These are phyloP conservation scores for Rhizomucor pusillus DNA, from an alignment of 371 early-diverging fungal species.

Conservation along the genomic window DNA sequence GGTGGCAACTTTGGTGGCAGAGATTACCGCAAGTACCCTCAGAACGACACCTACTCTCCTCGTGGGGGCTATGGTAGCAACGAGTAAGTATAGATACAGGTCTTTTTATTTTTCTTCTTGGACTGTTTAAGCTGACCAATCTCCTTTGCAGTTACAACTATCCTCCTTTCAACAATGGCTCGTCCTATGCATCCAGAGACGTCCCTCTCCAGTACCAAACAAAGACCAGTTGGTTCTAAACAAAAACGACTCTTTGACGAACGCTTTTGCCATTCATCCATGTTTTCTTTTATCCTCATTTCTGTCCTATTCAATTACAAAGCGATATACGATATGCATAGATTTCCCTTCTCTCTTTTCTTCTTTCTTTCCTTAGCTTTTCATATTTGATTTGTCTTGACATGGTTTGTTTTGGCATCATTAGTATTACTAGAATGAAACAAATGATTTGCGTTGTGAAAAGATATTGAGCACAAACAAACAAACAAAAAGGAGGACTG, in stretches of 20 bases:
- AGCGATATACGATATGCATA: too few relatives aligned
- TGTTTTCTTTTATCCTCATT: too few relatives aligned
- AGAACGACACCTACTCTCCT: slow-evolving; percentile 6
- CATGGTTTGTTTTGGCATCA: too few relatives aligned
- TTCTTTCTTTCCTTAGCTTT: too few relatives aligned
- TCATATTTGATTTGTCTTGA: too few relatives aligned
- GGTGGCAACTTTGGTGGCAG: slow-evolving; percentile 50
- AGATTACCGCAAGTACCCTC: slow-evolving; percentile 38
- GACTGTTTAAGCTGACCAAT: not conserved
- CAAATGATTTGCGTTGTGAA: too few relatives aligned
- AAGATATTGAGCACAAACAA: too few relatives aligned
- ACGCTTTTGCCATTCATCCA: too few relatives aligned
- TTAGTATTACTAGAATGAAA: too few relatives aligned
- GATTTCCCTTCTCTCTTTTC: too few relatives aligned
- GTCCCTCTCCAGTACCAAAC: slow-evolving; percentile 40
- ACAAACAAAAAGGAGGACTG: too few relatives aligned
- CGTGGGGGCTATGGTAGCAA: slow-evolving; percentile 18
- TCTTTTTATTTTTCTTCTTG: not conserved
- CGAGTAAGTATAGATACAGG: slow-evolving; percentile 16
- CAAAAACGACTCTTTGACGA: not conserved
- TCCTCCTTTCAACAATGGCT: slow-evolving; percentile 12
- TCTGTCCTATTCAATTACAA: too few relatives aligned
- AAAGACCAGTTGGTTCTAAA: slow-evolving; percentile 75
- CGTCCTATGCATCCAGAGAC: slow-evolving; percentile 21
- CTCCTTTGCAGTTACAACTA: slow-evolving; percentile 8